Evolutionary conservation across 306 rosid genomes (phyloP).

Genomic region (Cicer yamashitae): DNA sequence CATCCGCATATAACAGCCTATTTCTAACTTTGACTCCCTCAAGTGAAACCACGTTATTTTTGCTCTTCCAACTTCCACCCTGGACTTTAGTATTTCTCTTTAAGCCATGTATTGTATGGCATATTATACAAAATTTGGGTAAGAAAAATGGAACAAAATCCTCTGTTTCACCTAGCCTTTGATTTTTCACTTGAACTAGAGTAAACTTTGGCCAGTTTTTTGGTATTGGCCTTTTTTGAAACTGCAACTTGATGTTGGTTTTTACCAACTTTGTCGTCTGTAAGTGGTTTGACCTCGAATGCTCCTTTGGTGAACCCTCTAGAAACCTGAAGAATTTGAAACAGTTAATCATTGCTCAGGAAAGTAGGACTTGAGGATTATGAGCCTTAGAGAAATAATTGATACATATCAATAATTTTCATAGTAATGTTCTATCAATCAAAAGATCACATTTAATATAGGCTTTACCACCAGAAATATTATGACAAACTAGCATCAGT

Average conservation of each 20-base stretch:
- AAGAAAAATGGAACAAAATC: slow-evolving; percentile 29
- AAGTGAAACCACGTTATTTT: slow-evolving; percentile 34
- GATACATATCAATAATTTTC: slow-evolving; percentile 5
- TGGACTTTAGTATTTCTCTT: slow-evolving; percentile 36
- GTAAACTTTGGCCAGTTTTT: slow-evolving; percentile 61
- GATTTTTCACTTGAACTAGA: slow-evolving; percentile 73
- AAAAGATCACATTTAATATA: slow-evolving; percentile 32
- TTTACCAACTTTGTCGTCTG: slow-evolving; percentile 63
- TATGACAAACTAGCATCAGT: slow-evolving; percentile 5
- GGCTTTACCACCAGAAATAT: slow-evolving; percentile 3
- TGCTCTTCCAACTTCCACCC: slow-evolving; percentile 29
- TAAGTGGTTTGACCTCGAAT: slow-evolving; percentile 73
- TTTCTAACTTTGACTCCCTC: slow-evolving; percentile 2
- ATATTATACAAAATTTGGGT: slow-evolving; percentile 36
- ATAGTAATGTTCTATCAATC: slow-evolving; percentile 23
- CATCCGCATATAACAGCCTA: slow-evolving; percentile 26
- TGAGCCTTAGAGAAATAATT: slow-evolving; percentile 14
- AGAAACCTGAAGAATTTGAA: slow-evolving; percentile 70
- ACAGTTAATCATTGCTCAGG: slow-evolving; percentile 36
- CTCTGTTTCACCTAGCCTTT: slow-evolving; percentile 50
- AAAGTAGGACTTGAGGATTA: slow-evolving; percentile 21
- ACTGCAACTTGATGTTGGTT: slow-evolving; percentile 60
- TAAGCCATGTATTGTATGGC: slow-evolving; percentile 5
- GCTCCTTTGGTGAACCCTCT: slow-evolving; percentile 91
- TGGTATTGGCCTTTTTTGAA: slow-evolving; percentile 60